Conservation (phyloP, 2,329 filamentous ascomycete species). For the Phyllachora maydis region DNA sequence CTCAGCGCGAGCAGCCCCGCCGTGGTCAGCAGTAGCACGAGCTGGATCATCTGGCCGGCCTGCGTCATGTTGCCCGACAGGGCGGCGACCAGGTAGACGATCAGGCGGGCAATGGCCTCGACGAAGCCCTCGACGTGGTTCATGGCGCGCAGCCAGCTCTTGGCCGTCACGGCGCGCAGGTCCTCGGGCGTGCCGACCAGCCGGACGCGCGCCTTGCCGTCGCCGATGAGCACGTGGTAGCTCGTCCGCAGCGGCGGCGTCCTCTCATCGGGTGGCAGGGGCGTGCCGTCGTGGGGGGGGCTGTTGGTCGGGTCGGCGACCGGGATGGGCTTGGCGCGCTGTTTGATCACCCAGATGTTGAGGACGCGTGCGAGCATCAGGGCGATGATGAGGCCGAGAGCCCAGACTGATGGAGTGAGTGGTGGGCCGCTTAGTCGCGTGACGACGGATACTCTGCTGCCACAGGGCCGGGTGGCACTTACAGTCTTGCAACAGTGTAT, state of each 20-base stretch:
- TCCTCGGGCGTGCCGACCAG: constrained; percentile 32
- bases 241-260: constrained; percentile 14
- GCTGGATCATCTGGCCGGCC: constrained; percentile 26
- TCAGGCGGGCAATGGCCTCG: constrained; percentile 29
- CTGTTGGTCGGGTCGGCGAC: too few species aligned
- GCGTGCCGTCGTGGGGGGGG: too few species aligned
- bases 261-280: too few species aligned
- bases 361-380: constrained; percentile 32
- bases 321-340: constrained; percentile 14
- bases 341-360: constrained; percentile 34
- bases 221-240: constrained; percentile 29
- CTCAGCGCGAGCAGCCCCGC: constrained; percentile 30
- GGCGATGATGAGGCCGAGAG: constrained; percentile 20
- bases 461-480: constrained; percentile 2
- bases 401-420: constrained; percentile 17
- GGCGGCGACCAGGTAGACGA: constrained; percentile 35
- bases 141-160: constrained; percentile 31
- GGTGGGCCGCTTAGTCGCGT: too few species aligned
- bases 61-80: constrained; percentile 33
- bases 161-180: constrained; percentile 36
- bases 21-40: constrained; percentile 27
- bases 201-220: constrained; percentile 23
- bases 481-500: constrained; percentile 25
- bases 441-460: not conserved
- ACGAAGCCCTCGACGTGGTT: constrained; percentile 27